These are phyloP conservation scores for Malus hybrid DNA, from an alignment of 331 rosid genomes.

Conservation along the genomic window DNA sequence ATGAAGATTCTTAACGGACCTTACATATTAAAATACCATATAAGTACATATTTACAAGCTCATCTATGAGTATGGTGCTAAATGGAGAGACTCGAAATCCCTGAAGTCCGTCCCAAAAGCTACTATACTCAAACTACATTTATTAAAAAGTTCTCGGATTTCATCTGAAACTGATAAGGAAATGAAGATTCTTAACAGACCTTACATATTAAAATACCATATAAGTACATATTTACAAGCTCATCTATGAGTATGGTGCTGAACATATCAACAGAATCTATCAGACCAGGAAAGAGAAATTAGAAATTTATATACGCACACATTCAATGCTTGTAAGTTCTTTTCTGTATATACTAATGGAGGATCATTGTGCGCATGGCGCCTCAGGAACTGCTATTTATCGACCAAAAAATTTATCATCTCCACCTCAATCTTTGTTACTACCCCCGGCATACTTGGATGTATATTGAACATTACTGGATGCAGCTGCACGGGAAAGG, in stretches of 20 bases:
- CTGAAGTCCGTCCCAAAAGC: not conserved
- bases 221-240: slow-evolving; percentile 33
- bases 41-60: slow-evolving; percentile 35
- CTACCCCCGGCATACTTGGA: slow-evolving; percentile 29
- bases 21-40: not conserved
- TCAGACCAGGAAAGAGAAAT: not conserved
- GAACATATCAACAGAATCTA: not conserved
- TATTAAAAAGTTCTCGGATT: too few relatives aligned
- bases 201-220: slow-evolving; percentile 1
- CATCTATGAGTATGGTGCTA: slow-evolving; percentile 9
- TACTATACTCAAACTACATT: not conserved
- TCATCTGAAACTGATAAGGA: not conserved
- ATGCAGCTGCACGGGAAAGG: slow-evolving; percentile 31
- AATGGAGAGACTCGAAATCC: not conserved
- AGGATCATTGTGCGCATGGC: slow-evolving; percentile 24
- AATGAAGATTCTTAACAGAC: not conserved
- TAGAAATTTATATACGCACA: slow-evolving; percentile 36
- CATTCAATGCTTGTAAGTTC: slow-evolving; percentile 8
- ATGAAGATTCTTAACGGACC: not conserved
- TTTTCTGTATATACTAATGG: slow-evolving; percentile 10
- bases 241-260: slow-evolving; percentile 12
- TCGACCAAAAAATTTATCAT: slow-evolving; percentile 19
- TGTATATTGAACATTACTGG: slow-evolving; percentile 26
- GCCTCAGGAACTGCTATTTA: slow-evolving; percentile 18
- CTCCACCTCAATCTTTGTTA: slow-evolving; percentile 37